phyloP scores from a whole-genome alignment of 164 flowering plant genomes.

The Cinnamomum chago region DNA sequence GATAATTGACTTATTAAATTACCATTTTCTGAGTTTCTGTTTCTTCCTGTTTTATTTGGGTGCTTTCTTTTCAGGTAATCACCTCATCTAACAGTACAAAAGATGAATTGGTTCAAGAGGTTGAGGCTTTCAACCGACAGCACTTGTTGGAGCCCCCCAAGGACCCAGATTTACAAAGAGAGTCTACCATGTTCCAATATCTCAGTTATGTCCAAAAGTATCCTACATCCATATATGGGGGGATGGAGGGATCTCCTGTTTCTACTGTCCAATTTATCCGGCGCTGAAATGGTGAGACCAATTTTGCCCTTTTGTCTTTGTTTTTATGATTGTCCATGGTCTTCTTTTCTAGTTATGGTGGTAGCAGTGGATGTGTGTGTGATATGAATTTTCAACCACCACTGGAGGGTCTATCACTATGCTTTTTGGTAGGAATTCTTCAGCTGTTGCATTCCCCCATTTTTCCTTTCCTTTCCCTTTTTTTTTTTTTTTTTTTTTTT shows the following conservation, averaged over 20 bases:
- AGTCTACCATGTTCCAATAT: conserved; percentile 46
- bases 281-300: conserved; percentile 19
- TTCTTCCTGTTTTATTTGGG: background rate
- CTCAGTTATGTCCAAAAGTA: conserved; percentile 72
- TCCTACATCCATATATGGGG: conserved; percentile 94
- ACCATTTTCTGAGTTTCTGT: too few species aligned
- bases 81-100: conserved; percentile 92
- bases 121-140: conserved; percentile 64
- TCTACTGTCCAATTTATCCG: conserved; percentile 87
- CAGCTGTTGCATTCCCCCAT: too few species aligned
- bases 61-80: conserved; percentile 46
- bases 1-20: too few species aligned
- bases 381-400: too few species aligned
- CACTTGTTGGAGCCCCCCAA: conserved; percentile 28
- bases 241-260: conserved; percentile 87
- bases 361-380: too few species aligned
- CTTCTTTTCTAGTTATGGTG: too few species aligned
- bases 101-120: conserved; percentile 89
- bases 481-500: too few species aligned
- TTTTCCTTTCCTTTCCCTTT: too few species aligned
- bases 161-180: conserved; percentile 26
- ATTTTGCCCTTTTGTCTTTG: too few species aligned
- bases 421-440: too few species aligned
- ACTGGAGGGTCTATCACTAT: too few species aligned
- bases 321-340: too few species aligned